Conservation (phyloP, 2,329 filamentous ascomycete species). For the Fusarium veterinarium region DNA sequence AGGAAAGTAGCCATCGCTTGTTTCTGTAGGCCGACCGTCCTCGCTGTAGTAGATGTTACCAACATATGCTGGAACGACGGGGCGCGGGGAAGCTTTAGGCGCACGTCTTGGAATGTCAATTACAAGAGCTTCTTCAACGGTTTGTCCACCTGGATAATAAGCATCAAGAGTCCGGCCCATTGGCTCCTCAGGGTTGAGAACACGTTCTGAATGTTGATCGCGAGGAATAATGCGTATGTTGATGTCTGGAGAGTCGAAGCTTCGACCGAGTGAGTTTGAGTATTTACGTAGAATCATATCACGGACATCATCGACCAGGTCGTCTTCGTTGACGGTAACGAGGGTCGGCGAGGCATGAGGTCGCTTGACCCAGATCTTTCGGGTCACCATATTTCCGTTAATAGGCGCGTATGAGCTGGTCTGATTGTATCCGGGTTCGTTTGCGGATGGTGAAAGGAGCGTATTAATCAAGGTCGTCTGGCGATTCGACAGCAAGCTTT, state of each 20-base stretch:
- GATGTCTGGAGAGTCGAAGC: conserved; percentile 91
- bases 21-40: conserved; percentile 73
- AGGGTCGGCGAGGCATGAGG: conserved; percentile 87
- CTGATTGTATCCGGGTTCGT: conserved; percentile 37
- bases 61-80: conserved; percentile 51
- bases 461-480: conserved; percentile 50
- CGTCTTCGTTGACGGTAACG: conserved; percentile 85
- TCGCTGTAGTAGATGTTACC: conserved; percentile 68
- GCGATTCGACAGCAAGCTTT: conserved; percentile 54
- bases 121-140: conserved; percentile 86
- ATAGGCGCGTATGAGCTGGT: conserved; percentile 48
- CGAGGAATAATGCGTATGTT: conserved; percentile 81
- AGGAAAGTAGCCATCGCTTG: conserved; percentile 85
- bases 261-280: conserved; percentile 87
- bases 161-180: conserved; percentile 82
- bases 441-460: conserved; percentile 44
- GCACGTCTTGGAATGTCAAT: conserved; percentile 89
- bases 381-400: conserved; percentile 67
- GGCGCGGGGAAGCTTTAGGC: conserved; percentile 76
- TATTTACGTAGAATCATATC: conserved; percentile 95
- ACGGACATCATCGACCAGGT: conserved; percentile 93
- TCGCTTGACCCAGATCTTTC: conserved; percentile 96
- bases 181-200: conserved; percentile 86
- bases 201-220: conserved; percentile 73
- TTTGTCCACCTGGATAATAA: conserved; percentile 88